Evolutionary conservation across 352 stramenopile genomes (phyloP), one percentile per base, ranked within the genome.

Genomic region (Phytophthora sp.): DNA sequence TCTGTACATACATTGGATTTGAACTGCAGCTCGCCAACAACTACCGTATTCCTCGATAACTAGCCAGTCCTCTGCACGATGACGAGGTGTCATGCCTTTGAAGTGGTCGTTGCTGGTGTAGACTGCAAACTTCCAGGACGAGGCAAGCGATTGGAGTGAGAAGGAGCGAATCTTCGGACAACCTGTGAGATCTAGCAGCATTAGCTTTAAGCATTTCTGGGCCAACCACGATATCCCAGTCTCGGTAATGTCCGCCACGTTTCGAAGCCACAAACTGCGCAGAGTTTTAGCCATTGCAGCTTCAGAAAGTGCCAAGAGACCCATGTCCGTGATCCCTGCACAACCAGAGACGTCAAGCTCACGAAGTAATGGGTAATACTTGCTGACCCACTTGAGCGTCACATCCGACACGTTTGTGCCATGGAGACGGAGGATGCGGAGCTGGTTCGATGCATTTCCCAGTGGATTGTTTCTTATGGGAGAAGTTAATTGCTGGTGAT

Each of bases 31-130:
- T n/a, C 69, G 74, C 75, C 82, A 93, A 53, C 77, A 84, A 53
- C 84, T 79, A 9, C 87, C 84, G 51, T 98, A 97, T 9, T 94
- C 76, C 44, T 97, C 88, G 18, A 98, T 86, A 26, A 89, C 73
- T 9, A 94, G 56, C 56, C 91, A 88, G 57, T 98, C 88, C 13
- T 87, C 65, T 15, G 82, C 89, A 8, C 93, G 84, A 24, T 86
- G 70, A 23, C 87, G 76, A 9, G 93, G 89, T 51, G 74, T 71
- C 41, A 98, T 79, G 0, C 92, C 93, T 49, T 89, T 84, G 47
- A 93, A 96, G 8, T 79, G 84, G 3, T 81, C 64, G 16, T 59
- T 79, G 20, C 55, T 58, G 7, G 46, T 61, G 44, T 78, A 85
- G 3, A 71, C 20, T 0, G 79, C 79, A 44, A 90, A 90, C 29